Conservation (phyloP, 2,329 filamentous ascomycete species). For the Parastagonospora nodorum region DNA sequence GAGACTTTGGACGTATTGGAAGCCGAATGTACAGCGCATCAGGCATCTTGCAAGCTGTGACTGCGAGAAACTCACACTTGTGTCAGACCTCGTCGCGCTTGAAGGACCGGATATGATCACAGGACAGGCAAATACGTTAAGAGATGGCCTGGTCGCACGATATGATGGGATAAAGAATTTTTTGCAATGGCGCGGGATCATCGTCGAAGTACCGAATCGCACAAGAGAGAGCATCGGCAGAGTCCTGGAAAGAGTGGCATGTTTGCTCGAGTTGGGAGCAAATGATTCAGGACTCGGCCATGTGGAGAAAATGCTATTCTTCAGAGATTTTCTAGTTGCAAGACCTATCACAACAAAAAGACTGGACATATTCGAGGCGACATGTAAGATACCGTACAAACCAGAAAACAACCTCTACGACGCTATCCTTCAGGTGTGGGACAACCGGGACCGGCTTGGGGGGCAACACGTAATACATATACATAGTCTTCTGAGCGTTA, state of each 20-base stretch:
- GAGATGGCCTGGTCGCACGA: slow-evolving; percentile 27
- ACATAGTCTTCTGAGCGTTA: slow-evolving; percentile 18
- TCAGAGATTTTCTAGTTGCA: slow-evolving; percentile 20
- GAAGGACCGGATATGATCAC: slow-evolving; percentile 39
- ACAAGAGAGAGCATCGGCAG: slow-evolving; percentile 22
- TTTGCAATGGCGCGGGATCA: slow-evolving; percentile 21
- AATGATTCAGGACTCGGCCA: not conserved
- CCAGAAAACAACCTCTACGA: slow-evolving; percentile 12
- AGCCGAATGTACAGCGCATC: slow-evolving; percentile 25
- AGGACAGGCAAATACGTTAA: slow-evolving; percentile 19
- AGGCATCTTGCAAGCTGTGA: slow-evolving; percentile 15
- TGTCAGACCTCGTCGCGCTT: slow-evolving; percentile 31
- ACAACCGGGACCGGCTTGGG: slow-evolving; percentile 13
- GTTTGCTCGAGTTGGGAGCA: slow-evolving; percentile 9
- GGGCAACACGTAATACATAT: slow-evolving; percentile 23
- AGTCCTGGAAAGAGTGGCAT: slow-evolving; percentile 17
- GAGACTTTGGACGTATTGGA: slow-evolving; percentile 39
- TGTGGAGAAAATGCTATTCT: slow-evolving; percentile 19
- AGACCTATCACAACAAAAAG: slow-evolving; percentile 23
- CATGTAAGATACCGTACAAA: slow-evolving; percentile 15
- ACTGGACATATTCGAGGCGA: slow-evolving; percentile 30
- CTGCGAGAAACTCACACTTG: slow-evolving; percentile 12
- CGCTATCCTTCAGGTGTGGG: slow-evolving; percentile 15
- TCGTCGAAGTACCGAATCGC: slow-evolving; percentile 26
- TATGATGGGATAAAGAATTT: slow-evolving; percentile 18